Percentiles rank a stretch among this genome's conserved stretches.
phyloP scores from a whole-genome alignment of 2,329 filamentous ascomycete species.

The Aspergillus candidus region DNA sequence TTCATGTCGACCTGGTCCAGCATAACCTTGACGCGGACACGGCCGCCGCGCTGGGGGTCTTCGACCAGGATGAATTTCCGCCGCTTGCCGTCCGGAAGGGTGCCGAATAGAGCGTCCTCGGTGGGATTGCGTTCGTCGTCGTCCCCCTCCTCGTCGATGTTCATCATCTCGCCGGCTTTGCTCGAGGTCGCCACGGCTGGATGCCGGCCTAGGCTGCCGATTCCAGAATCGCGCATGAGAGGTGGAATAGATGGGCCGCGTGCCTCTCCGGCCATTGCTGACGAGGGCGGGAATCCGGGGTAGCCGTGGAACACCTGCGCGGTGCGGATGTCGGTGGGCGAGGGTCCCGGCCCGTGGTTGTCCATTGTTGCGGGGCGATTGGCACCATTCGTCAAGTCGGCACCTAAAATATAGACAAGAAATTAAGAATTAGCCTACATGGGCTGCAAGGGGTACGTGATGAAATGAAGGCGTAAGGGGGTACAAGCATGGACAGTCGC shows the following conservation, averaged over 20 bases:
- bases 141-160: slow-evolving; percentile 13
- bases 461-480: slow-evolving; percentile 8
- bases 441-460: slow-evolving; percentile 19
- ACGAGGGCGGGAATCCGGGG: slow-evolving; percentile 53
- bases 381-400: slow-evolving; percentile 44
- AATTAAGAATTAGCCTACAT: slow-evolving; percentile 39
- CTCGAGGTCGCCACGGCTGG: slow-evolving; percentile 28
- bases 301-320: slow-evolving; percentile 70
- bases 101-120: slow-evolving; percentile 71
- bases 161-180: slow-evolving; percentile 15
- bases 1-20: slow-evolving; percentile 91
- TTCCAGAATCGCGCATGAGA: slow-evolving; percentile 52
- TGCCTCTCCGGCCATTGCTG: slow-evolving; percentile 48
- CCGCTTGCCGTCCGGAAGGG: slow-evolving; percentile 82
- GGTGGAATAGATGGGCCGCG: slow-evolving; percentile 58
- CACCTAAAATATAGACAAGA: slow-evolving; percentile 29
- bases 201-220: slow-evolving; percentile 38
- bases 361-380: slow-evolving; percentile 59
- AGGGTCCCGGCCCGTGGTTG: slow-evolving; percentile 39
- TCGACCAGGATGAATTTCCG: slow-evolving; percentile 97
- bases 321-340: slow-evolving; percentile 63
- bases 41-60: slow-evolving; percentile 71
- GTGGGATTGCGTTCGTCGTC: slow-evolving; percentile 26
- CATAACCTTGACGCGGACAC: slow-evolving; percentile 82
- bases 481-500: slow-evolving; percentile 15